phyloP scores from a whole-genome alignment of 768 basidiomycete genomes.

The Punctularia strigosozonata region DNA sequence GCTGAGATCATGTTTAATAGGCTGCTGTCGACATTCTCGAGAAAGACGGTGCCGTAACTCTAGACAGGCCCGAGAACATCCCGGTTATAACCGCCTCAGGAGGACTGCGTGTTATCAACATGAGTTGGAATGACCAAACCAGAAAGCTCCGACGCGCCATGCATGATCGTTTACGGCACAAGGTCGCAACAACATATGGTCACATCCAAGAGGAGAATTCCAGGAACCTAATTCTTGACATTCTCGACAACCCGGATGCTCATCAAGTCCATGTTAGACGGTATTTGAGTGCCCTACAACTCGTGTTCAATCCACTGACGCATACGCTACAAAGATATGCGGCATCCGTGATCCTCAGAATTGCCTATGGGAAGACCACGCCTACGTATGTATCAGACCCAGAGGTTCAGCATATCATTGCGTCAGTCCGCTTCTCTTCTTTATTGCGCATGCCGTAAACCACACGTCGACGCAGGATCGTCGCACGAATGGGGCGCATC shows the following conservation, averaged over 20 bases:
- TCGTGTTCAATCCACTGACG: neutral
- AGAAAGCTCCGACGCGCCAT: constrained; percentile 19
- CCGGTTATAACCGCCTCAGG: constrained; percentile 21
- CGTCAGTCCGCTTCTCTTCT: constrained; percentile 22
- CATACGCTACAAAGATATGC: constrained; percentile 18
- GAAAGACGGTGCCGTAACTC: constrained; percentile 22
- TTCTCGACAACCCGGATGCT: constrained; percentile 19
- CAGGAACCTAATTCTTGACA: constrained; percentile 21
- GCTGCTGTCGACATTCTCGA: constrained; percentile 28
- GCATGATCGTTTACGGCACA: constrained; percentile 23
- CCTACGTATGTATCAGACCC: constrained; percentile 25
- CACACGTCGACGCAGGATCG: constrained; percentile 24
- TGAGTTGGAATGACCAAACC: constrained; percentile 18
- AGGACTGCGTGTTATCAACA: constrained; percentile 19
- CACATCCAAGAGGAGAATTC: constrained; percentile 21
- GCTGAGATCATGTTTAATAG: constrained; percentile 5
- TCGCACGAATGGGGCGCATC: constrained; percentile 20
- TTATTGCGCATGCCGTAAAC: constrained; percentile 24
- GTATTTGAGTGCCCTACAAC: constrained; percentile 8
- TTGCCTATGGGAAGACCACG: constrained; percentile 28
- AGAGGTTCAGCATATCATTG: constrained; percentile 21
- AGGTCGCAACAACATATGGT: constrained; percentile 19
- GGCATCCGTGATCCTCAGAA: constrained; percentile 24
- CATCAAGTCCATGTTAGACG: constrained; percentile 22
- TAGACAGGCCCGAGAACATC: constrained; percentile 23